These are phyloP conservation scores for Tripidium arundinaceum DNA, from an alignment of 202 grass and related monocot species.

Conservation along the genomic window DNA sequence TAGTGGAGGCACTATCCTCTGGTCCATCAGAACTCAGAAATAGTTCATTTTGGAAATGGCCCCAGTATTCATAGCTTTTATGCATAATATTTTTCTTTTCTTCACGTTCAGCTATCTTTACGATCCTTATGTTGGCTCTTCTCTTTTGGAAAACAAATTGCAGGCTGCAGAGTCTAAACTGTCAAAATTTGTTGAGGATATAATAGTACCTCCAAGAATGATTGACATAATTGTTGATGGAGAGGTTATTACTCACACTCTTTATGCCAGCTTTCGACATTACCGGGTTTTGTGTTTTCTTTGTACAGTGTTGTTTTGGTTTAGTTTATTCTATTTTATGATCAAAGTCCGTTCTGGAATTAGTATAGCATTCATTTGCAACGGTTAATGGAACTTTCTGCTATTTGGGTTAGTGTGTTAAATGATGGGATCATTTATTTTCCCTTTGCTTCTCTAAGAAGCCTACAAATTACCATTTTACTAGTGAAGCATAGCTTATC, in stretches of 20 bases:
- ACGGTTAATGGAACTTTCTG: too few species aligned
- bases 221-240: conserved; percentile 95
- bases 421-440: too few species aligned
- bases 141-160: conserved; percentile 31
- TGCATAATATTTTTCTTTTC: conserved; percentile 1
- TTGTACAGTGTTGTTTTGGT: too few species aligned
- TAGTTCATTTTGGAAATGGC: conserved; percentile 6
- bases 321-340: too few species aligned
- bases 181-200: conserved; percentile 98
- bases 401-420: too few species aligned
- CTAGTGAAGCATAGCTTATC: too few species aligned
- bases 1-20: not conserved
- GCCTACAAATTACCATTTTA: too few species aligned
- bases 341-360: too few species aligned
- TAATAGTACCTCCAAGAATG: conserved; percentile 91
- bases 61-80: conserved; percentile 2
- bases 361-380: too few species aligned
- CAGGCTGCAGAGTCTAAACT: conserved; percentile 81
- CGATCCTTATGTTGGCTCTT: conserved; percentile 16
- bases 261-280: not conserved
- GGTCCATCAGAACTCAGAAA: not conserved
- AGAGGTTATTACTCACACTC: conserved; percentile 56
- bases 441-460: too few species aligned
- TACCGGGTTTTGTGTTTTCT: not conserved
- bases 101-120: conserved; percentile 9